Evolutionary conservation across 2,329 filamentous ascomycete genomes (phyloP), one percentile per base, ranked within the genome.

Genomic region (Lachnellula subtilissima): DNA sequence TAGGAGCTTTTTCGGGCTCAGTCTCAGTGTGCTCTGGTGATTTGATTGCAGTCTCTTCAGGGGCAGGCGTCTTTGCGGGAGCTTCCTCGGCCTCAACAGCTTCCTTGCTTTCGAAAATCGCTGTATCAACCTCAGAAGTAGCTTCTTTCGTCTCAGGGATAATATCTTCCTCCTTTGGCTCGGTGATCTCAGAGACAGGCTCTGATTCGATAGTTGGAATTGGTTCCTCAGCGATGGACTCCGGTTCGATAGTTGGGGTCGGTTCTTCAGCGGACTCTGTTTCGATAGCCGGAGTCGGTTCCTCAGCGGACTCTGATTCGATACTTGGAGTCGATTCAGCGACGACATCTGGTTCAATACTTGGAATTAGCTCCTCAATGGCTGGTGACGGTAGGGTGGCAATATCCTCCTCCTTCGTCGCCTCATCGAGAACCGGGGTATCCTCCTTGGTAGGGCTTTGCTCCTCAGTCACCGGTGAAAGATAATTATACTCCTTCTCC

Each of bases 381-480:
- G 14, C 25, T 17, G 51, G 11, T 22, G 42, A 12, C 22, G 15
- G 5, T 11, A 19, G 2, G 4, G 15, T 22, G 47, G 19, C 32
- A 36, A 22, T 15, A 15, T 40, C 32, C 46, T 40, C 35, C 35
- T 43, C 22, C 22, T 52, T 32, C n/a, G 28, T 35, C 8, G 48
- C 17, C 11, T 23, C 23, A n/a, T 51, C 39, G 15, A 19, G 39
- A 9, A 42, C 9, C 28, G 49, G 49, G 2, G 37, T 36, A 5
- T 39, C 22, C 14, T 51, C 49, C 22, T 45, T 22, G 9, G 45
- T 23, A 14, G 48, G 45, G 7, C 9, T 47, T n/a, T 50, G 37
- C 22, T 58, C 52, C 36, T 58, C 55, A 9, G 52, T 40, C 11
- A 58, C 55, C 9, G 56, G 56, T 3, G 42, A 48, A 6, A 52